Conservation (phyloP, 345 rosid genomes). For the Pseudoturritis turrita region DNA sequence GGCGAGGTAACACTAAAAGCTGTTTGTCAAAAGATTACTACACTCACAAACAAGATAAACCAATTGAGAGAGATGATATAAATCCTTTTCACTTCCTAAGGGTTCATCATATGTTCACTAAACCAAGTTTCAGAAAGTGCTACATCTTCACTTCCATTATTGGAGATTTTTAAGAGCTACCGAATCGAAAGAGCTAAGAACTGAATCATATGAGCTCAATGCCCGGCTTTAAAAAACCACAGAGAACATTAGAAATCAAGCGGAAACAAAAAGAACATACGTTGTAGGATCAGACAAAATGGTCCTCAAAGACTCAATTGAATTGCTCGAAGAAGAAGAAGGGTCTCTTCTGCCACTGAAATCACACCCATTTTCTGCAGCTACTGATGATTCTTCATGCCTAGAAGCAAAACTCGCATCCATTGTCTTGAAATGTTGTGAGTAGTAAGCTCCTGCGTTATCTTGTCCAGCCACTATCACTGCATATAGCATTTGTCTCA, state of each 20-base stretch:
- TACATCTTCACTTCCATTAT: neutral
- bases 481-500: slow-evolving; percentile 17
- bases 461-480: slow-evolving; percentile 56
- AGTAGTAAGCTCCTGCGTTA: slow-evolving; percentile 47
- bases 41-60: too few relatives aligned
- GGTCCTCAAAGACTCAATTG: slow-evolving; percentile 69
- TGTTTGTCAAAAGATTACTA: neutral
- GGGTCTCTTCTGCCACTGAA: slow-evolving; percentile 71
- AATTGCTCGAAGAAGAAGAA: slow-evolving; percentile 32
- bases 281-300: slow-evolving; percentile 75
- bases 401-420: slow-evolving; percentile 48
- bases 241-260: neutral
- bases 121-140: neutral
- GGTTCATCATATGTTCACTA: neutral
- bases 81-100: too few relatives aligned
- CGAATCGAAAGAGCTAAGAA: too few relatives aligned
- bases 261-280: slow-evolving; percentile 39
- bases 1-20: neutral
- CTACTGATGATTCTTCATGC: slow-evolving; percentile 44
- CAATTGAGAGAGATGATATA: too few relatives aligned
- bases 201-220: neutral
- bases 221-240: neutral
- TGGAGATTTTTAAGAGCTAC: neutral
- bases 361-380: slow-evolving; percentile 58
- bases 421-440: slow-evolving; percentile 51